These are phyloP conservation scores for Rutstroemia sp. DNA, from an alignment of 2,329 filamentous ascomycete genomes.

Conservation along the genomic window DNA sequence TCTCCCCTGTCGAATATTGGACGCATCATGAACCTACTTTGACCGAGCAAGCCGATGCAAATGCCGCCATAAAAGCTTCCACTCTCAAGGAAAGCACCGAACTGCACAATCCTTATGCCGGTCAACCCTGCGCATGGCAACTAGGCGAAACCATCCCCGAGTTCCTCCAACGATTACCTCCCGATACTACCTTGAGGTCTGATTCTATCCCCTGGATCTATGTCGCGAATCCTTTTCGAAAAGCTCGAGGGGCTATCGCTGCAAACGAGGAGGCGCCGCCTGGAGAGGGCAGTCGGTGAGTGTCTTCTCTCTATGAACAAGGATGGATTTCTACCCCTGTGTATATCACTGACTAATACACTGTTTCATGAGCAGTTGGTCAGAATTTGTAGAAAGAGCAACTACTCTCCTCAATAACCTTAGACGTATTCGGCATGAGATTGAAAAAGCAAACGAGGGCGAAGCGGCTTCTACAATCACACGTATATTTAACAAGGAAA, in stretches of 20 bases:
- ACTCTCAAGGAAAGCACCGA: conserved; percentile 6
- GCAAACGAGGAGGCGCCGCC: conserved; percentile 18
- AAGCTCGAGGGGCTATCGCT: conserved; percentile 20
- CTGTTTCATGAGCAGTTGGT: background rate
- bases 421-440: conserved; percentile 35
- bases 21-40: conserved; percentile 28
- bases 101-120: conserved; percentile 53
- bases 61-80: conserved; percentile 13
- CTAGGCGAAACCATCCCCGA: conserved; percentile 53
- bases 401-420: conserved; percentile 28
- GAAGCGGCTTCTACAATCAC: conserved; percentile 15
- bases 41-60: conserved; percentile 29
- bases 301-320: background rate
- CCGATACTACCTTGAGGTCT: conserved; percentile 45
- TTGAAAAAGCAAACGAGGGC: conserved; percentile 37
- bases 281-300: conserved; percentile 16
- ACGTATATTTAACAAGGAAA: conserved; percentile 24
- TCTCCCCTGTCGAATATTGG: conserved; percentile 47
- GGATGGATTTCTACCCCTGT: background rate
- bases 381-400: conserved; percentile 15
- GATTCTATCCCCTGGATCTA: conserved; percentile 61
- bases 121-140: conserved; percentile 48
- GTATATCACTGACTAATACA: background rate
- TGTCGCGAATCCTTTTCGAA: conserved; percentile 54
- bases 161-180: conserved; percentile 63